Evolutionary conservation across 495 filamentous ascomycete genomes (phyloP).

Genomic region (Penicillium roqueforti): DNA sequence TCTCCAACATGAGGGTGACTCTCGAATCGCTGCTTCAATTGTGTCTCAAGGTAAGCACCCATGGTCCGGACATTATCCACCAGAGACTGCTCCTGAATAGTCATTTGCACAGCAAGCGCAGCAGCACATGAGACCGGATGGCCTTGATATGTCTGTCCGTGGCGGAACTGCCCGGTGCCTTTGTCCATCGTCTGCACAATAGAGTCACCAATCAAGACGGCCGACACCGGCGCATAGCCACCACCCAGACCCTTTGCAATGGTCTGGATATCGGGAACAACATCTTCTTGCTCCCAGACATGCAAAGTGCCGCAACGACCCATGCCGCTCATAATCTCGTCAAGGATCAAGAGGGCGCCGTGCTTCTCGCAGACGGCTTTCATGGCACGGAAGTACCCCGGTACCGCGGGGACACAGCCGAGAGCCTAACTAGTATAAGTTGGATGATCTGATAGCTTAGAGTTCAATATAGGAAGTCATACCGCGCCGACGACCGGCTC

Average conservation of each 20-base stretch:
- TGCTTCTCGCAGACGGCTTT: slow-evolving; percentile 58
- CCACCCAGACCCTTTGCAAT: slow-evolving; percentile 68
- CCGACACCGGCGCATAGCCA: slow-evolving; percentile 61
- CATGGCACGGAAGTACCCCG: slow-evolving; percentile 62
- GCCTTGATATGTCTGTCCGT: slow-evolving; percentile 59
- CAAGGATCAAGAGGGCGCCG: slow-evolving; percentile 65
- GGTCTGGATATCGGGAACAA: slow-evolving; percentile 63
- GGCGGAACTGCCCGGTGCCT: slow-evolving; percentile 52
- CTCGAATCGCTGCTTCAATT: slow-evolving; percentile 32
- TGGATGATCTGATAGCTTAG: not conserved
- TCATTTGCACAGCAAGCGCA: slow-evolving; percentile 52
- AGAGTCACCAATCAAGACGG: slow-evolving; percentile 49
- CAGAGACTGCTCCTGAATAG: slow-evolving; percentile 44
- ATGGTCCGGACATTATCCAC: slow-evolving; percentile 46
- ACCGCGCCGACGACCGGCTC: slow-evolving; percentile 65
- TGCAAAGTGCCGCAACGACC: slow-evolving; percentile 64
- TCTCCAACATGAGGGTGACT: slow-evolving; percentile 48
- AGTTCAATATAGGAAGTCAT: slow-evolving; percentile 12
- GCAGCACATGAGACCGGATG: slow-evolving; percentile 55
- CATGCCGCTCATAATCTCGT: slow-evolving; percentile 81
- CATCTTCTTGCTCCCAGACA: slow-evolving; percentile 61
- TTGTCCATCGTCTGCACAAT: slow-evolving; percentile 52
- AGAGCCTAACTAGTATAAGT: slow-evolving; percentile 33
- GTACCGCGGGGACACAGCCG: slow-evolving; percentile 59
- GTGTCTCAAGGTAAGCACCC: slow-evolving; percentile 40